Evolutionary conservation across 1,139 yeast genomes (phyloP), one percentile per base, ranked within the genome.

Genomic region (Zygoascus sp.): DNA sequence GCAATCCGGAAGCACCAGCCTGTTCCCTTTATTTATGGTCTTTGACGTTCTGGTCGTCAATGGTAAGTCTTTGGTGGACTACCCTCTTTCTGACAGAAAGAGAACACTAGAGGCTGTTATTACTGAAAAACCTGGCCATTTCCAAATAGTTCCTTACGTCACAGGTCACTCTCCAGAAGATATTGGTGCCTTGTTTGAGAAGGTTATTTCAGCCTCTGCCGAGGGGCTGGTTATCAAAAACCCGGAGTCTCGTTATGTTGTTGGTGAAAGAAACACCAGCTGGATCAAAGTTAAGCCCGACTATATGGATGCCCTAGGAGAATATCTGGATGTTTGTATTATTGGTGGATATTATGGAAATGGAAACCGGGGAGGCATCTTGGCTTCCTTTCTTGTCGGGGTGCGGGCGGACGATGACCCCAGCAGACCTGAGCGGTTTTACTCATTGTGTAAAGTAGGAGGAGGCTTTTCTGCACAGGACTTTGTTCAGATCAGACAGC

Each of bases 251-350:
- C 68, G 65, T 17, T 92, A 92, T 62, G 62, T 67, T 5, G 73
- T 85, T 11, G 89, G 80, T 17, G 74, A 73, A 42, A 68, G 90
- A 46, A 73, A 74, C 40, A 74, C 74, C 23, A 68, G 73, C 17
- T 90, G 97, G 96, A 70, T 87, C 22, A 92, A 92, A 59, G 77
- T 90, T 2, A 92, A 92, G 62, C 97, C 97, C 0, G 96, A 90
- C 56, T 90, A 89, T 61, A 69, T 89, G 50, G 84, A 81, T 50
- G 88, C 84, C 46, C 85, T 85, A 64, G 96, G 96, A 7, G 96
- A 88, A 53, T 85, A 85, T 57, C 69, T 90, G 53, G 98, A 92
- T 64, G 64, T 89, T 40, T 72, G 81, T 1, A 77, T 92, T 0
- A 79, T 90, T 50, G 97, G 97, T 0, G 83, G 83, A 46, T 80